Evolutionary conservation across 106 monocot genomes (phyloP).

Genomic region (Xerophyta viscosa): DNA sequence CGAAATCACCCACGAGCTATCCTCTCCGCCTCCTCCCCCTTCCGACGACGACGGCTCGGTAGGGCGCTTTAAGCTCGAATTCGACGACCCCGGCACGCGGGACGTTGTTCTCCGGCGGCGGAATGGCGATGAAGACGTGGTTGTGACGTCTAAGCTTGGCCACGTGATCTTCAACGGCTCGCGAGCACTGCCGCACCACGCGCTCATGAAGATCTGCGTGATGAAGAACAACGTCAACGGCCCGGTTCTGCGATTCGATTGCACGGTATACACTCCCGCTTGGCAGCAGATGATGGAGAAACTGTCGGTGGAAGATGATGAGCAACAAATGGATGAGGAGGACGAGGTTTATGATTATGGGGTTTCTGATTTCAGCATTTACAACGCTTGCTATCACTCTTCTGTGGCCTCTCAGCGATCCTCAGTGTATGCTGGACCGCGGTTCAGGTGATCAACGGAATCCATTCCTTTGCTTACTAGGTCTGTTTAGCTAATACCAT

Average conservation of each 20-base stretch:
- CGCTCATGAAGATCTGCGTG: constrained; percentile 51
- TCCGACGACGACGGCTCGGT: neutral
- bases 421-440: constrained; percentile 19
- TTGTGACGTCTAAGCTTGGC: constrained; percentile 36
- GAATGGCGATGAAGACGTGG: constrained; percentile 13
- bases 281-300: neutral
- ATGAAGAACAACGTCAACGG: constrained; percentile 16
- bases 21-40: constrained; percentile 5
- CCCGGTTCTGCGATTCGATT: constrained; percentile 48
- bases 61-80: constrained; percentile 26
- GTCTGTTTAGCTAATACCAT: too few species aligned
- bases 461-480: too few species aligned
- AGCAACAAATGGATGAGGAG: neutral
- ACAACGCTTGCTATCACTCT: constrained; percentile 18
- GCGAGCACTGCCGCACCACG: constrained; percentile 16
- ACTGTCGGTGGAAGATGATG: neutral
- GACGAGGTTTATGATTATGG: neutral
- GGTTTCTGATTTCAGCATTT: constrained; percentile 25
- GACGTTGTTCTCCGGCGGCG: constrained; percentile 40
- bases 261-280: constrained; percentile 20
- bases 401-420: constrained; percentile 2
- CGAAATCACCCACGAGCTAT: constrained; percentile 56
- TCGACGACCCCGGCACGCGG: constrained; percentile 21
- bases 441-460: constrained; percentile 52
- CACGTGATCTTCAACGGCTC: constrained; percentile 17